Conservation (phyloP, 441 rosid genomes). For the Codiaeum variegatum region DNA sequence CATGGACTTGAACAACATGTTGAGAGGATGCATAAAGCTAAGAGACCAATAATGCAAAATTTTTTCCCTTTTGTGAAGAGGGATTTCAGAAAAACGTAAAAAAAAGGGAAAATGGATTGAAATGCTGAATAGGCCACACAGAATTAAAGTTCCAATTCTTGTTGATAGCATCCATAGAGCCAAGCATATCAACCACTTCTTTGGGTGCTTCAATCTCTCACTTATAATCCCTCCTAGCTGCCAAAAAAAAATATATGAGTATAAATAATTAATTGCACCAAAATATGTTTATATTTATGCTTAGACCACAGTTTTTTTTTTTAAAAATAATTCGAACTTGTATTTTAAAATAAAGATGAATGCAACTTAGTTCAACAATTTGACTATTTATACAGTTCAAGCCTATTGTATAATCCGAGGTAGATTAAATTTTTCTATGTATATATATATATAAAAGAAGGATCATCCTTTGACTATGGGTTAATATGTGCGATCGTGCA, state of each 20-base stretch:
- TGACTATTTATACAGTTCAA: no score
- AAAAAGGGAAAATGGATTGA: conserved; percentile 48
- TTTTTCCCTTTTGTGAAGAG: conserved; percentile 41
- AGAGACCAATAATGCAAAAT: conserved; percentile 51
- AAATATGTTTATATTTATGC: no score
- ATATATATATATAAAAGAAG: no score
- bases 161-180: conserved; percentile 60
- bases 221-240: conserved; percentile 64
- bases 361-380: no score
- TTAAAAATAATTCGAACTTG: no score
- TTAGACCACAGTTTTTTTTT: no score
- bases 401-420: no score
- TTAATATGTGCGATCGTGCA: no score
- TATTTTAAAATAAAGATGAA: no score
- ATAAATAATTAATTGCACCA: background rate
- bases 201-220: conserved; percentile 70
- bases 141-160: conserved; percentile 52
- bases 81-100: conserved; percentile 39
- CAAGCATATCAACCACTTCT: conserved; percentile 45
- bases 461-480: no score
- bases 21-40: conserved; percentile 40
- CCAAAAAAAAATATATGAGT: background rate
- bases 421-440: no score
- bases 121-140: conserved; percentile 55
- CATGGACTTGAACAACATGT: conserved; percentile 50